Conservation (phyloP, 768 basidiomycete species). For the Psilocybe cyanescens region DNA sequence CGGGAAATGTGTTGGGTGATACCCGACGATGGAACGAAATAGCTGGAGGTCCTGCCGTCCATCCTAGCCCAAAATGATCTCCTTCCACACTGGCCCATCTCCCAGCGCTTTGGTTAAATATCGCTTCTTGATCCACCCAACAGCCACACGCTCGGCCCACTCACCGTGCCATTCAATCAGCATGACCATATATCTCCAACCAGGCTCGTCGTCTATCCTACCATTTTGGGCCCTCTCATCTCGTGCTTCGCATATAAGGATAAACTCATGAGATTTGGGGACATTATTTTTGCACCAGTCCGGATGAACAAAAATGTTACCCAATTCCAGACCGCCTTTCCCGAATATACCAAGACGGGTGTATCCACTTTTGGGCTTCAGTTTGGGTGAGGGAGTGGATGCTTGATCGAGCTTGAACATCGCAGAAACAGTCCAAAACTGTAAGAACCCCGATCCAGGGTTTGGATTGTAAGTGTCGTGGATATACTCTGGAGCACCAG, state of each 20-base stretch:
- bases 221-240: neutral
- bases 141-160: slow-evolving; percentile 15
- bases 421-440: slow-evolving; percentile 16
- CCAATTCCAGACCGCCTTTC: neutral
- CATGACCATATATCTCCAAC: slow-evolving; percentile 16
- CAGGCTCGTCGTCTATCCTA: slow-evolving; percentile 4
- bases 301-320: slow-evolving; percentile 2
- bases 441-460: slow-evolving; percentile 16
- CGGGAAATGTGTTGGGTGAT: no score
- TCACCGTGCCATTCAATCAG: slow-evolving; percentile 19
- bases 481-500: slow-evolving; percentile 2
- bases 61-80: slow-evolving; percentile 12
- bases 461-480: slow-evolving; percentile 6
- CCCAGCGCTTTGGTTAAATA: slow-evolving; percentile 3
- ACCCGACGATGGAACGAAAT: no score
- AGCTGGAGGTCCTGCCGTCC: no score
- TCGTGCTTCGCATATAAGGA: slow-evolving; percentile 15
- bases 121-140: slow-evolving; percentile 9
- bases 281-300: slow-evolving; percentile 8
- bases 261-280: slow-evolving; percentile 8
- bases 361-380: neutral
- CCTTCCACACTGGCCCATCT: slow-evolving; percentile 15
- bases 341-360: slow-evolving; percentile 8
- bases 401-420: neutral
- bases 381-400: neutral